Percentiles rank a stretch among this genome's conserved stretches.
phyloP scores from a whole-genome alignment of 1,284 basidiomycete genomes.

The Trametes hirsuta region DNA sequence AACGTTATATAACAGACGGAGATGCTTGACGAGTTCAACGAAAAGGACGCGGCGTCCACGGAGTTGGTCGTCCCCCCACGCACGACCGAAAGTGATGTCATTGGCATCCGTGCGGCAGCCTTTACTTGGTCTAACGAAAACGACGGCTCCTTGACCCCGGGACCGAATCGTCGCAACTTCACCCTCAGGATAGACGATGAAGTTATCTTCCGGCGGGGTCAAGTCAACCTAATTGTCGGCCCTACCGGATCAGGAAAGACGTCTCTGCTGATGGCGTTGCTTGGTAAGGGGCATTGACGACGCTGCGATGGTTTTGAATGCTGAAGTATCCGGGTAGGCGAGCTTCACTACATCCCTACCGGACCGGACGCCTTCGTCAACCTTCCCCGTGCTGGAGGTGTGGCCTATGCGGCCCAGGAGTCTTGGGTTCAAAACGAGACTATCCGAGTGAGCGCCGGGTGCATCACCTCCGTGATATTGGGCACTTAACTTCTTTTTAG shows the following conservation, averaged over 20 bases:
- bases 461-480: too few relatives aligned
- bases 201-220: constrained; percentile 57
- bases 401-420: constrained; percentile 77
- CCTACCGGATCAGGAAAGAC: constrained; percentile 62
- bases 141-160: constrained; percentile 38
- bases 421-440: constrained; percentile 57
- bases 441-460: constrained; percentile 36
- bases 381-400: constrained; percentile 64
- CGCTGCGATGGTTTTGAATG: constrained; percentile 10
- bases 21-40: constrained; percentile 49
- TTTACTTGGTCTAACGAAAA: constrained; percentile 44
- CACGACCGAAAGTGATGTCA: constrained; percentile 32
- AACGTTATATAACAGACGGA: constrained; percentile 41
- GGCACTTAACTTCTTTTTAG: constrained; percentile 13
- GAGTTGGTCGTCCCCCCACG: constrained; percentile 25
- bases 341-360: constrained; percentile 64
- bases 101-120: constrained; percentile 44
- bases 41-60: constrained; percentile 28
- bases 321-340: constrained; percentile 37
- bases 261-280: constrained; percentile 56
- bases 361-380: constrained; percentile 63
- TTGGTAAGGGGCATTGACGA: constrained; percentile 36
- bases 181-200: constrained; percentile 53
- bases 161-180: constrained; percentile 44
- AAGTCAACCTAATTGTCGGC: constrained; percentile 66